Conservation (phyloP, 2,329 filamentous ascomycete species). For the Phyllosticta paracitricarpa region DNA sequence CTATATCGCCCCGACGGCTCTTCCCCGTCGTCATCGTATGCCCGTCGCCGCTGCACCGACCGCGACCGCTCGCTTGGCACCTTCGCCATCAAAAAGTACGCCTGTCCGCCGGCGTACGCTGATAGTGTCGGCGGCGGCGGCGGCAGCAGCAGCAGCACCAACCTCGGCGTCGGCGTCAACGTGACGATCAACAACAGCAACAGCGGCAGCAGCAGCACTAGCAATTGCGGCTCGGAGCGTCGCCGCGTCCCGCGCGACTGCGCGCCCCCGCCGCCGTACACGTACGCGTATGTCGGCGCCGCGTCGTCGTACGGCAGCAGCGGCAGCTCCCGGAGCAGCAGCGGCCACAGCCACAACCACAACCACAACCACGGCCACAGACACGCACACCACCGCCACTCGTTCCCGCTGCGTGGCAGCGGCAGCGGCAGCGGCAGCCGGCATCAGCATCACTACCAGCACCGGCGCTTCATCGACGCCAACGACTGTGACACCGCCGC, state of each 20-base stretch:
- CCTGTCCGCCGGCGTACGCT: background rate
- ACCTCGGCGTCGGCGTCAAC: too few relatives aligned
- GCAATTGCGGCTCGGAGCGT: background rate
- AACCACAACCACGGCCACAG: background rate
- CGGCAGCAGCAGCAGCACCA: background rate
- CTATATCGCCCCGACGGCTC: background rate
- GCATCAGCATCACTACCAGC: too few relatives aligned
- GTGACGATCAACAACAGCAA: too few relatives aligned
- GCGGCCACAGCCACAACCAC: too few relatives aligned
- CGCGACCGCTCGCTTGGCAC: background rate
- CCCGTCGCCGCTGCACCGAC: background rate
- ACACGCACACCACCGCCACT: background rate
- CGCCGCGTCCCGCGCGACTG: too few relatives aligned
- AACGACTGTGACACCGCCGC: too few relatives aligned
- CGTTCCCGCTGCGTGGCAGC: too few relatives aligned
- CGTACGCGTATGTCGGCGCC: background rate
- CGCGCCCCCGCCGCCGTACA: background rate
- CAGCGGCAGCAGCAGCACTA: background rate
- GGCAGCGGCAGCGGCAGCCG: too few relatives aligned
- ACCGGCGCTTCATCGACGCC: background rate
- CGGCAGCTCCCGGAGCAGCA: too few relatives aligned
- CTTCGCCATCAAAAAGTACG: background rate
- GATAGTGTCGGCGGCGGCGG: background rate
- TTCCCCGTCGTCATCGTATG: background rate
- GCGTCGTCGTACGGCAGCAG: background rate